Percentiles rank a stretch among this genome's conserved stretches.
These are phyloP conservation scores for Patellaria atrata DNA, from an alignment of 495 filamentous ascomycete genomes.

Conservation along the genomic window DNA sequence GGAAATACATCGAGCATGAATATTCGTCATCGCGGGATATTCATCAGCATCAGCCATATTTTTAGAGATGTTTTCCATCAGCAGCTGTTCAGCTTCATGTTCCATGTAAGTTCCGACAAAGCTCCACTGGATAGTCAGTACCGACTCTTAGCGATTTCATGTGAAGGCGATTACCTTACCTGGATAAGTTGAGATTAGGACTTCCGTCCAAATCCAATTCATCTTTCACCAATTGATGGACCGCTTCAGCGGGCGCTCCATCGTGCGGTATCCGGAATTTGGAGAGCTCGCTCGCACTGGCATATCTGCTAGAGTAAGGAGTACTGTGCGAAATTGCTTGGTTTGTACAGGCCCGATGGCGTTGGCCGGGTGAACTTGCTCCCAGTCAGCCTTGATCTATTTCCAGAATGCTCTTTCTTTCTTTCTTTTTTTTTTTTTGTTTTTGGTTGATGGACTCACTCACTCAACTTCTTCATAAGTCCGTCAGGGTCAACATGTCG, in stretches of 20 bases:
- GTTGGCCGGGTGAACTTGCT: conserved; percentile 27
- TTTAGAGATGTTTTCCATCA: conserved; percentile 55
- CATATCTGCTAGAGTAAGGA: conserved; percentile 50
- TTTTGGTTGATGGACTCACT: no score
- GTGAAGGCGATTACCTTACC: neutral
- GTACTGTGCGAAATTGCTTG: conserved; percentile 39
- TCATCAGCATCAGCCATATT: conserved; percentile 59
- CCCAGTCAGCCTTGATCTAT: no score
- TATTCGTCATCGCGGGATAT: conserved; percentile 60
- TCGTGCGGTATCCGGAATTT: conserved; percentile 51
- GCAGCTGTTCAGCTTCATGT: conserved; percentile 45
- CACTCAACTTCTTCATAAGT: conserved; percentile 17
- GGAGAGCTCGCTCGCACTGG: conserved; percentile 44
- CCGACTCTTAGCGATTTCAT: neutral
- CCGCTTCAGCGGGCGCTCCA: conserved; percentile 47
- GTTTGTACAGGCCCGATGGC: conserved; percentile 28
- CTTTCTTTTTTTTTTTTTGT: no score
- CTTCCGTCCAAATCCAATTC: conserved; percentile 60
- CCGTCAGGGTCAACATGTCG: conserved; percentile 21
- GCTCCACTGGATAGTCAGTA: conserved; percentile 20
- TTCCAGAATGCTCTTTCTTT: no score
- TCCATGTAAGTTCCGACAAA: conserved; percentile 68
- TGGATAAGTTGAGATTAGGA: conserved; percentile 61
- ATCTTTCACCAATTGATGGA: conserved; percentile 56
- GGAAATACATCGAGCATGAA: conserved; percentile 55